phyloP scores from a whole-genome alignment of 2,329 filamentous ascomycete species.

The Pyrenochaeta sp. region DNA sequence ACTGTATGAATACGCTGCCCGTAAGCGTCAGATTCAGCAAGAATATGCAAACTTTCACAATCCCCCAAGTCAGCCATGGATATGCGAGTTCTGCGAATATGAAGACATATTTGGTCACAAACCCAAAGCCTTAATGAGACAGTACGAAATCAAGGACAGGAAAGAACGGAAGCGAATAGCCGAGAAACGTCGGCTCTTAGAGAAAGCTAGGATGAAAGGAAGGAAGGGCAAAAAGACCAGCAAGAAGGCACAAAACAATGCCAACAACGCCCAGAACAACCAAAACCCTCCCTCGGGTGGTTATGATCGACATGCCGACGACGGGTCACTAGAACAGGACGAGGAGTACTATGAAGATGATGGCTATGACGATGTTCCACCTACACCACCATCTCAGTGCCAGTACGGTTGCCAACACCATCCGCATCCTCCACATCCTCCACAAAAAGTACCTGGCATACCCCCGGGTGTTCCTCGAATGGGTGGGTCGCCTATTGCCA shows the following conservation, averaged over 20 bases:
- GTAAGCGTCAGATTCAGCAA: constrained; percentile 78
- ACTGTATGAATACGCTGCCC: constrained; percentile 77
- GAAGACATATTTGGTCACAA: constrained; percentile 92
- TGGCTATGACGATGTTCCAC: constrained; percentile 42
- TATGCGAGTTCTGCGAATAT: constrained; percentile 98
- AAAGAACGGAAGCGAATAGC: constrained; percentile 82
- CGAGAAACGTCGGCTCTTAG: constrained; percentile 83
- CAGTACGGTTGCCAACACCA: constrained; percentile 45
- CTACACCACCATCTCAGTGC: constrained; percentile 30
- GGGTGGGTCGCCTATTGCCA: constrained; percentile 30
- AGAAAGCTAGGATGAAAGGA: constrained; percentile 94
- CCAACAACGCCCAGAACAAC: constrained; percentile 39
- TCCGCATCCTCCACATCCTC: constrained; percentile 34
- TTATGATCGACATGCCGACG: constrained; percentile 44
- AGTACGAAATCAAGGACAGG: constrained; percentile 94
- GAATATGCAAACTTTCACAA: constrained; percentile 79
- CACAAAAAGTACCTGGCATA: constrained; percentile 29
- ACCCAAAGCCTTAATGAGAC: constrained; percentile 82
- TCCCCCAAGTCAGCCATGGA: constrained; percentile 86
- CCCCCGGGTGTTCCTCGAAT: constrained; percentile 36
- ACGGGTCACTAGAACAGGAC: constrained; percentile 43
- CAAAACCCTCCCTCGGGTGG: constrained; percentile 40
- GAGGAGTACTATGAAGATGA: constrained; percentile 51
- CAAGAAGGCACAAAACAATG: constrained; percentile 63
- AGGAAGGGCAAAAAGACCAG: constrained; percentile 85